Conservation (phyloP, 176 grass and related monocot genomes). For the Avena sativa region DNA sequence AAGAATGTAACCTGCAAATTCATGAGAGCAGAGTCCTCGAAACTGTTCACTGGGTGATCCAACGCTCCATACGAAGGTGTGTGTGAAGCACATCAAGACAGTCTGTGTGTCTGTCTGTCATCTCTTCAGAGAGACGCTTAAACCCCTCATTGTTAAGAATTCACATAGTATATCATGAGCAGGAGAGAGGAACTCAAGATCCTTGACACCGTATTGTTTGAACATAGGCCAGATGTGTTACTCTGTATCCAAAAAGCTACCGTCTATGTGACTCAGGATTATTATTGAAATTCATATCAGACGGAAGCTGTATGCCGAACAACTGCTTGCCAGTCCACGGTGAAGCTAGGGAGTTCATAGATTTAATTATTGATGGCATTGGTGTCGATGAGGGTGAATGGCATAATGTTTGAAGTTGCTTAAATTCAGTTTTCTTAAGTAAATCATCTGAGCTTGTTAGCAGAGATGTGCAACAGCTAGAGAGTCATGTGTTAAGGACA, state of each 20-base stretch:
- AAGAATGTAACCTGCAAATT: conserved; percentile 72
- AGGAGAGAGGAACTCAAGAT: too few relatives aligned
- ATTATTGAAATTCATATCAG: not conserved
- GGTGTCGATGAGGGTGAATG: not conserved
- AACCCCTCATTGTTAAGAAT: too few relatives aligned
- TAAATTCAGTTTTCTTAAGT: not conserved
- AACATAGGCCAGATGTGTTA: too few relatives aligned
- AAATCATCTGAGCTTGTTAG: not conserved
- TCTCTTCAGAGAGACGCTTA: too few relatives aligned
- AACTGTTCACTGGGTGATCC: conserved; percentile 71
- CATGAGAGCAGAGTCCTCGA: conserved; percentile 77
- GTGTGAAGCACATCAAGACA: too few relatives aligned
- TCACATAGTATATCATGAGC: too few relatives aligned
- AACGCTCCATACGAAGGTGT: conserved; percentile 67
- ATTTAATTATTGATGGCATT: not conserved
- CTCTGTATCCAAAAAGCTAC: too few relatives aligned
- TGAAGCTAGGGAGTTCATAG: not conserved
- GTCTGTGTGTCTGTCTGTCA: too few relatives aligned
- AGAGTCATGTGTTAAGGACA: conserved; percentile 6
- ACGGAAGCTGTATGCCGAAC: not conserved
- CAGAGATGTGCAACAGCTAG: not conserved
- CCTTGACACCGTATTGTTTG: too few relatives aligned
- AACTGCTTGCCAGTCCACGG: not conserved
- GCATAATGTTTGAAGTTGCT: not conserved
- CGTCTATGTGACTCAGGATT: too few relatives aligned